These are phyloP conservation scores for Mucor circinelloides DNA, from an alignment of 371 early-diverging fungal genomes.

Conservation along the genomic window DNA sequence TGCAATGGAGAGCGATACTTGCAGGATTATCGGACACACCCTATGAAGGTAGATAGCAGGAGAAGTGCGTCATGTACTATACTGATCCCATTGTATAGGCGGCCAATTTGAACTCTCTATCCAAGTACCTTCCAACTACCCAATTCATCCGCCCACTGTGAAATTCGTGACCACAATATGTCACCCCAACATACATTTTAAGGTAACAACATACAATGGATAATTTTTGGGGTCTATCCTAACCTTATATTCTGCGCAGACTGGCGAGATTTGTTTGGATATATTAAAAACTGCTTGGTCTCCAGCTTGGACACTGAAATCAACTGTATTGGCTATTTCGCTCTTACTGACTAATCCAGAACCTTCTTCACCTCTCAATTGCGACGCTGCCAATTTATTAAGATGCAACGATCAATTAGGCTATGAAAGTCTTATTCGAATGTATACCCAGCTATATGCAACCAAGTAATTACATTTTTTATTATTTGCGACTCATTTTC, in stretches of 20 bases:
- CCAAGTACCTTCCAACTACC: conserved; percentile 65
- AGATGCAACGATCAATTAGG: conserved; percentile 84
- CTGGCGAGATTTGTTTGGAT: conserved; percentile 86
- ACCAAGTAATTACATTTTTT: conserved; percentile 8
- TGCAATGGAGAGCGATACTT: conserved; percentile 87
- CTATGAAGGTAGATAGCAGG: conserved; percentile 65
- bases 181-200: conserved; percentile 82
- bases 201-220: conserved; percentile 40
- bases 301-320: conserved; percentile 80
- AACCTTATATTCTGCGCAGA: conserved; percentile 36
- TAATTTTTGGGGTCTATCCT: neutral
- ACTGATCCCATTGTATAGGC: conserved; percentile 31
- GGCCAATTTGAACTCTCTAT: conserved; percentile 65
- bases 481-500: neutral
- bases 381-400: conserved; percentile 93
- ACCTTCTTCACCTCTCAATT: conserved; percentile 89
- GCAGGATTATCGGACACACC: conserved; percentile 82
- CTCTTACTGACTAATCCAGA: conserved; percentile 76
- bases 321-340: conserved; percentile 73
- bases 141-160: conserved; percentile 74
- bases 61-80: neutral
- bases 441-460: conserved; percentile 86
- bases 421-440: conserved; percentile 82
- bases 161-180: conserved; percentile 79
- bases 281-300: conserved; percentile 84